Conservation (phyloP, 2,329 filamentous ascomycete genomes). For the Fusarium siculi region DNA sequence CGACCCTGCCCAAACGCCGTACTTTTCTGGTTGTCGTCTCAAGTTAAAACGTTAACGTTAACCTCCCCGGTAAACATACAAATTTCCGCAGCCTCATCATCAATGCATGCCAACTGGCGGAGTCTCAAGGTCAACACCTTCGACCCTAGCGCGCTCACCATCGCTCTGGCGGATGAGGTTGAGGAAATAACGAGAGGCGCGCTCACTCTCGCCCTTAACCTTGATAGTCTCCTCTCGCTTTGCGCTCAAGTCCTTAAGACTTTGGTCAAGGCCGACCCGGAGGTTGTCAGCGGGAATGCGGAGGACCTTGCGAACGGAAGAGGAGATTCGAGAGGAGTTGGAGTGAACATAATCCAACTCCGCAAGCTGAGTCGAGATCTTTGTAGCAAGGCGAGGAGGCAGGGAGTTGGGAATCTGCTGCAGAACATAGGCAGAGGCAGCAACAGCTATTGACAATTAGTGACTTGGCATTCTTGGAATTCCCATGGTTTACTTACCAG, state of each 20-base stretch:
- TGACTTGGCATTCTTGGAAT: background rate
- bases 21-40: conserved; percentile 22
- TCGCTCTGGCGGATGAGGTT: conserved; percentile 79
- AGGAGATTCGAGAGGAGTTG: conserved; percentile 86
- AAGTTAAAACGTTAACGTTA: conserved; percentile 5
- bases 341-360: conserved; percentile 92
- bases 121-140: conserved; percentile 65
- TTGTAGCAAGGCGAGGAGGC: conserved; percentile 83
- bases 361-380: conserved; percentile 82
- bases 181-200: conserved; percentile 88
- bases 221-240: conserved; percentile 87
- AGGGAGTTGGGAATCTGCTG: conserved; percentile 90
- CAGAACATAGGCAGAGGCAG: conserved; percentile 83
- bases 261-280: conserved; percentile 82
- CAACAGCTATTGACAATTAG: conserved; percentile 64
- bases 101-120: conserved; percentile 55
- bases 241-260: conserved; percentile 82
- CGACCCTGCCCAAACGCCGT: conserved; percentile 29
- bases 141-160: conserved; percentile 61
- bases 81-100: conserved; percentile 27
- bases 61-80: background rate
- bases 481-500: conserved; percentile 67
- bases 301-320: conserved; percentile 88
- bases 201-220: conserved; percentile 83
- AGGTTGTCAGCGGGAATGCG: conserved; percentile 89